A percentile compares a stretch with the other conserved stretches of the same genome.
phyloP scores from a whole-genome alignment of 1,284 basidiomycete genomes.

The Ustilago loliicola region DNA sequence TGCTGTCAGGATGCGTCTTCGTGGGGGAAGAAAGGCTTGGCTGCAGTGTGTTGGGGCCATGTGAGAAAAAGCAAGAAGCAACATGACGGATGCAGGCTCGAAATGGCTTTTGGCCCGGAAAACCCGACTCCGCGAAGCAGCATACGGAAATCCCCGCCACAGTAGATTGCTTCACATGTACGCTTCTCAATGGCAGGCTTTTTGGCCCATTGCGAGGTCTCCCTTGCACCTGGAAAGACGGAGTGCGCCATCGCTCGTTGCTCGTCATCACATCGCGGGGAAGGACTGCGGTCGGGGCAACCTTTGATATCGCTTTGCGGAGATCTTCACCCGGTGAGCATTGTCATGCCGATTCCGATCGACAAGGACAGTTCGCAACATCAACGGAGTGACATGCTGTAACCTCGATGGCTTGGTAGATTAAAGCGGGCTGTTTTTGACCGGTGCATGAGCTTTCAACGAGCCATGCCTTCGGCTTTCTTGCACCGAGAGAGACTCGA shows the following conservation, averaged over 20 bases:
- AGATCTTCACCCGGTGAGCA: neutral
- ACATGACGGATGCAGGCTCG: slow-evolving; percentile 6
- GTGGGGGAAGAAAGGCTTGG: neutral
- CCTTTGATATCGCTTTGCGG: neutral
- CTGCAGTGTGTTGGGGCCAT: neutral
- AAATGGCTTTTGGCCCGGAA: neutral
- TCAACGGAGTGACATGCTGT: neutral
- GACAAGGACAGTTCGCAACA: neutral
- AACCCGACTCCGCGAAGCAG: neutral
- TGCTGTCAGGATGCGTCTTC: no score
- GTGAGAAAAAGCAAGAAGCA: neutral
- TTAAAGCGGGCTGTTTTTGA: neutral
- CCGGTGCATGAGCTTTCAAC: slow-evolving; percentile 10
- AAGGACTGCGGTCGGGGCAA: neutral
- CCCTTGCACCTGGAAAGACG: no score
- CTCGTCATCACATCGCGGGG: neutral
- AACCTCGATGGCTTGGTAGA: neutral
- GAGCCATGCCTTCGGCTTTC: neutral
- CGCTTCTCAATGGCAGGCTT: neutral
- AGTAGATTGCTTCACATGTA: neutral
- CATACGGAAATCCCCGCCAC: neutral
- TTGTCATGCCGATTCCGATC: neutral
- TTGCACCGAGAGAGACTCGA: neutral
- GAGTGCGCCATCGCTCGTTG: no score
- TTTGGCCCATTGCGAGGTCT: no score